A percentile compares a stretch with the other conserved stretches of the same genome.
Evolutionary conservation across 257 asterid species (phyloP).

Genomic region (Jacaranda copaia): DNA sequence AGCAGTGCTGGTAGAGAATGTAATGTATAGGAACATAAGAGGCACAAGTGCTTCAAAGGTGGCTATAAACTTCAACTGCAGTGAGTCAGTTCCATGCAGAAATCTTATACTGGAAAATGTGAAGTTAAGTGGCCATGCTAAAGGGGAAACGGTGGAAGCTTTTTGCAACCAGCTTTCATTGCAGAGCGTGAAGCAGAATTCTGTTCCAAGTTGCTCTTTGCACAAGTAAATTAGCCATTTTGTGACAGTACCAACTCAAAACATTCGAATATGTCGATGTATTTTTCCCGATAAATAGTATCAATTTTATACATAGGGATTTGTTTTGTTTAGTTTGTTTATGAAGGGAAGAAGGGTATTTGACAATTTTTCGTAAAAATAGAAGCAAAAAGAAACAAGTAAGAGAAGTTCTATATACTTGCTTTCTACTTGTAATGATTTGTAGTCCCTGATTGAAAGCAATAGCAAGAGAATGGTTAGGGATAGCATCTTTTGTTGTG

Average conservation of each 20-base stretch:
- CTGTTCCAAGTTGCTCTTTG: constrained; percentile 39
- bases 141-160: constrained; percentile 43
- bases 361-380: not conserved
- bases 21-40: constrained; percentile 69
- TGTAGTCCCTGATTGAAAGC: not conserved
- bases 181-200: constrained; percentile 33
- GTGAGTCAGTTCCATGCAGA: constrained; percentile 67
- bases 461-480: too few relatives aligned
- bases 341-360: constrained; percentile 8
- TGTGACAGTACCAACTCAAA: not conserved
- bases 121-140: constrained; percentile 39
- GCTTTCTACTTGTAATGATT: constrained; percentile 35
- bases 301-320: not conserved
- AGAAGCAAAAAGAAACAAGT: not conserved
- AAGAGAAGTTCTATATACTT: constrained; percentile 33
- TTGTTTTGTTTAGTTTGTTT: not conserved
- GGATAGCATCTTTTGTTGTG: too few relatives aligned
- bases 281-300: constrained; percentile 9
- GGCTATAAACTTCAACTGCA: constrained; percentile 77
- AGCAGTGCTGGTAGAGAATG: constrained; percentile 73
- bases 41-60: constrained; percentile 73
- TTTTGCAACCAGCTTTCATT: constrained; percentile 43
- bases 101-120: constrained; percentile 66
- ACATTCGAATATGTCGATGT: too few relatives aligned
- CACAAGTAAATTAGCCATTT: not conserved